These are phyloP conservation scores for Polytrichum commune DNA, from an alignment of 225 moss, liverwort and hornwort species.

Conservation along the genomic window DNA sequence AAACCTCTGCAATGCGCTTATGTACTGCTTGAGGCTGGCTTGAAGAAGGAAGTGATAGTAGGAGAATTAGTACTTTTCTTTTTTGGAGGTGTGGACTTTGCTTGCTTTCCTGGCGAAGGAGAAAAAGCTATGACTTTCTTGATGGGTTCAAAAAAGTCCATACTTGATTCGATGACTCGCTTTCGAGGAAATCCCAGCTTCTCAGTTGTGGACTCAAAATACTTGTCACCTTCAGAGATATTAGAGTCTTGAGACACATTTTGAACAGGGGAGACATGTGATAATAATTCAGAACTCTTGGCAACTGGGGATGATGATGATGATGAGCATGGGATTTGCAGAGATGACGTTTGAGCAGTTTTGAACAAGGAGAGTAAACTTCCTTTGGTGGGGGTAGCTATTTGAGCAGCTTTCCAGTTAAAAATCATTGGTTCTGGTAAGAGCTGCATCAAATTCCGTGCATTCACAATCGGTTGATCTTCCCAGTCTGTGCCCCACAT, in stretches of 20 bases:
- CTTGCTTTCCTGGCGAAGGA: slow-evolving; percentile 22
- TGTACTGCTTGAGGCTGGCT: slow-evolving; percentile 32
- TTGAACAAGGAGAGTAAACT: slow-evolving; percentile 58
- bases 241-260: not conserved
- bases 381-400: slow-evolving; percentile 33
- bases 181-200: slow-evolving; percentile 28
- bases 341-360: slow-evolving; percentile 19
- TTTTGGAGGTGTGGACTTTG: slow-evolving; percentile 24
- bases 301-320: not conserved
- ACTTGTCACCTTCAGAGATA: not conserved
- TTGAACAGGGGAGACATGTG: not conserved
- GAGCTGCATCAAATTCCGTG: slow-evolving; percentile 46
- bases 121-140: slow-evolving; percentile 20
- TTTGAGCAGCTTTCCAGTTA: slow-evolving; percentile 65
- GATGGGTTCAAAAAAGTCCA: slow-evolving; percentile 4
- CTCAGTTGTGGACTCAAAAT: slow-evolving; percentile 18
- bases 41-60: slow-evolving; percentile 58
- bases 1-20: not conserved
- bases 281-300: slow-evolving; percentile 1
- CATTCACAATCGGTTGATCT: slow-evolving; percentile 76
- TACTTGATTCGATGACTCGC: slow-evolving; percentile 10
- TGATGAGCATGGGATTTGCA: not conserved
- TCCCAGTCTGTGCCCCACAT: slow-evolving; percentile 98
- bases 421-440: slow-evolving; percentile 47
- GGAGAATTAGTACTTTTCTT: slow-evolving; percentile 20